Conservation (phyloP, 2,329 filamentous ascomycete species). For the Coleophoma eucalyptorum region DNA sequence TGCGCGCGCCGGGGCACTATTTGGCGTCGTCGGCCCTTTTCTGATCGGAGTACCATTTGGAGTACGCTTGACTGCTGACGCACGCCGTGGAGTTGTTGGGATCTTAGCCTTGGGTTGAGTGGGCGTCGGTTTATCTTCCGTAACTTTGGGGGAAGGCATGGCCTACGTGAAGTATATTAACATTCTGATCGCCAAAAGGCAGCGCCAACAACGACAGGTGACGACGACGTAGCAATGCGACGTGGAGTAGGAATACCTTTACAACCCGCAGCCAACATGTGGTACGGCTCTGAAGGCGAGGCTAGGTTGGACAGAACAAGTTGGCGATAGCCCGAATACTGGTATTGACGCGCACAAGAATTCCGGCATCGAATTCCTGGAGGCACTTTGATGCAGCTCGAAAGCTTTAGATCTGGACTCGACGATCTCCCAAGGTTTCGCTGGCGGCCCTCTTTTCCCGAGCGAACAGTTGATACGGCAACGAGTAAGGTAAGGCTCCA, state of each 20-base stretch:
- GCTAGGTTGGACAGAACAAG: background rate
- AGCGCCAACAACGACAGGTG: background rate
- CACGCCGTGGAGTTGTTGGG: slow-evolving; percentile 9
- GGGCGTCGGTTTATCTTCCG: slow-evolving; percentile 2
- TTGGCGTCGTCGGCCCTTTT: slow-evolving; percentile 16
- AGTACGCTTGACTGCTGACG: slow-evolving; percentile 11
- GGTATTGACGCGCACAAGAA: background rate
- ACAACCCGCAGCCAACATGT: background rate
- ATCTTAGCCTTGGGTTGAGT: slow-evolving; percentile 5
- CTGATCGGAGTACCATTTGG: slow-evolving; percentile 15
- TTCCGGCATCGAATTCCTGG: background rate
- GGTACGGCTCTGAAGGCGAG: background rate
- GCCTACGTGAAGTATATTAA: slow-evolving; percentile 1
- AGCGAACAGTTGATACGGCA: slow-evolving; percentile 2
- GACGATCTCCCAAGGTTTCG: background rate
- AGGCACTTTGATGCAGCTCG: background rate
- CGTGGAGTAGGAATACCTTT: background rate
- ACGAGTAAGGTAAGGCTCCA: background rate
- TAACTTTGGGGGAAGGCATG: slow-evolving; percentile 4
- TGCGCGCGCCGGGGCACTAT: slow-evolving; percentile 20
- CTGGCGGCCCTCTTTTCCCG: background rate
- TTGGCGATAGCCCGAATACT: background rate
- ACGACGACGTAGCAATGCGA: background rate
- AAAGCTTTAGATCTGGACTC: background rate
- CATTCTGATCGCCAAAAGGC: background rate